A percentile compares a stretch with the other conserved stretches of the same genome.
Evolutionary conservation across 1,284 basidiomycete species (phyloP).

Genomic region (Austroboletus novae-zelandiae): DNA sequence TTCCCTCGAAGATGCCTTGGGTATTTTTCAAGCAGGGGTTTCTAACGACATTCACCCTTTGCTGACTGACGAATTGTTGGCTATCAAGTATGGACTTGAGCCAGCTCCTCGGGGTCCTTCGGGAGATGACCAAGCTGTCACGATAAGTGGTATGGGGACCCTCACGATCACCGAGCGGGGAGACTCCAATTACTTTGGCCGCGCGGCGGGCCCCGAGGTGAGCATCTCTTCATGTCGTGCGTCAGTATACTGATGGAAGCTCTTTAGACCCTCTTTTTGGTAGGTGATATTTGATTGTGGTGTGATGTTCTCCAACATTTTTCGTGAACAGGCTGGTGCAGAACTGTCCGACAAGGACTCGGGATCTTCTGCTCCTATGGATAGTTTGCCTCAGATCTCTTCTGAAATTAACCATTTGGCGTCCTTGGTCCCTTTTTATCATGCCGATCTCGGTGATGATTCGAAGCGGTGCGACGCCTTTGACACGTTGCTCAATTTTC

Average conservation of each 20-base stretch:
- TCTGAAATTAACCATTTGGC: conserved; percentile 44
- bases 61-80: conserved; percentile 58
- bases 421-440: conserved; percentile 45
- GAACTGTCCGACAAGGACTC: conserved; percentile 37
- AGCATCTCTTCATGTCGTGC: not conserved
- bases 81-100: conserved; percentile 58
- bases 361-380: conserved; percentile 29
- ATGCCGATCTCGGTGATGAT: conserved; percentile 33
- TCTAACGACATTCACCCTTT: conserved; percentile 65
- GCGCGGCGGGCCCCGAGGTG: conserved; percentile 57
- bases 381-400: conserved; percentile 34
- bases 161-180: conserved; percentile 60
- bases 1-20: conserved; percentile 66
- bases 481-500: conserved; percentile 43
- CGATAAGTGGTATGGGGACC: conserved; percentile 52
- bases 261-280: conserved; percentile 27
- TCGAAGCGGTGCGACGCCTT: conserved; percentile 35
- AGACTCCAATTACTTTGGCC: conserved; percentile 68
- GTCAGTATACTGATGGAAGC: conserved; percentile 8
- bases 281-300: conserved; percentile 21
- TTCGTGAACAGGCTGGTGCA: conserved; percentile 45
- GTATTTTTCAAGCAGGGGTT: conserved; percentile 57
- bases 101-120: conserved; percentile 26
- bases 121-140: conserved; percentile 29
- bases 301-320: conserved; percentile 4